A percentile compares a stretch with the other conserved stretches of the same genome.
phyloP scores from a whole-genome alignment of 306 rosid species.

The Ormosia emarginata region DNA sequence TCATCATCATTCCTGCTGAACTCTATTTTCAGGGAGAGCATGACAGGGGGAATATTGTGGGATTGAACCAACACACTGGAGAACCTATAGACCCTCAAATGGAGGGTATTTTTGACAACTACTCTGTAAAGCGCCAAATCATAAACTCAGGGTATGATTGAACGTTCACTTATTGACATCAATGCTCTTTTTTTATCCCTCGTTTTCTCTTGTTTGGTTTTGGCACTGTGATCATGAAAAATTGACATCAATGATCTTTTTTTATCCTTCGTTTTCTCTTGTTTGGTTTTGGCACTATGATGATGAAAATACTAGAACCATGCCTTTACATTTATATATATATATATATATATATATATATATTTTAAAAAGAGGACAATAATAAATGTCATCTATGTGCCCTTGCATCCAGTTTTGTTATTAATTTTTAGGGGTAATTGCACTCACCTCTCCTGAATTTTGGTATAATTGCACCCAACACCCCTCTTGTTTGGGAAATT shows the following conservation, averaged over 20 bases:
- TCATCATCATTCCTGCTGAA: not conserved
- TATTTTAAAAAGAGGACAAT: no score
- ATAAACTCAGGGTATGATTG: slow-evolving; percentile 78
- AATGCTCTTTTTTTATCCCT: not conserved
- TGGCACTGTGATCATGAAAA: no score
- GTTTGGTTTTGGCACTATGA: not conserved
- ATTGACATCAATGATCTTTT: no score
- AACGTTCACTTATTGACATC: not conserved
- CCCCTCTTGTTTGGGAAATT: no score
- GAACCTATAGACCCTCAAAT: slow-evolving; percentile 88
- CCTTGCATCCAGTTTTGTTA: no score
- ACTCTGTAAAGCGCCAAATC: slow-evolving; percentile 90
- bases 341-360: no score
- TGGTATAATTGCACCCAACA: no score
- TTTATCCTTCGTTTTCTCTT: not conserved
- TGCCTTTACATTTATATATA: no score
- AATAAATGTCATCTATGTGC: no score
- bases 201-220: not conserved
- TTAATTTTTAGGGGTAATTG: no score
- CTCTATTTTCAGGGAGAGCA: slow-evolving; percentile 80
- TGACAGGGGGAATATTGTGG: slow-evolving; percentile 75
- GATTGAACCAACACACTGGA: slow-evolving; percentile 81
- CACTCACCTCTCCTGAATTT: no score
- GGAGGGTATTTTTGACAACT: slow-evolving; percentile 98
- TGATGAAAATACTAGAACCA: not conserved